Evolutionary conservation across 495 filamentous ascomycete genomes (phyloP), one percentile per base, ranked within the genome.

Genomic region (Neurospora sp.): DNA sequence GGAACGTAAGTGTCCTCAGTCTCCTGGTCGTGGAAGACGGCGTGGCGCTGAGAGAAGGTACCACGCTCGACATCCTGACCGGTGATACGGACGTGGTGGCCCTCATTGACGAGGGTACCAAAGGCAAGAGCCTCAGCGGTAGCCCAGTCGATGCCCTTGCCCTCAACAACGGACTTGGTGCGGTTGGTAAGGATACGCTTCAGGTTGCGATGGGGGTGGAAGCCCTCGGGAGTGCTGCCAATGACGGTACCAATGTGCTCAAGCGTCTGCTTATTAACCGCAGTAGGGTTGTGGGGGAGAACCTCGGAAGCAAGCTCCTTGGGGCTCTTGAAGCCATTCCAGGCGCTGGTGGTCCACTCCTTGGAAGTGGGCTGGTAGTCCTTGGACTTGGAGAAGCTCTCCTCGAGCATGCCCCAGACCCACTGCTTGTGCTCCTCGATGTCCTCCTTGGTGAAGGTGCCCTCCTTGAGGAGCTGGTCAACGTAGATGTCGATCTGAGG

Each of bases 21-120:
- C 81, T 96, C 92, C 85, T 99, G 96, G 84, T 99, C 96, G 84
- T 98, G 96, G 78, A 99, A 89, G 72, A 99, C 95, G 73, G 96
- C 91, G 81, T 99, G 96, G 78, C 96, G 90, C 86, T 99, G 96
- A 37, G 96, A 99, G 90, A 99, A 99, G 73, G 96, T 99, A 84
- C 96, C 96, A 89, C 96, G 93, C 88, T 99, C 95, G 72, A 99
- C 96, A 86, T 99, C 96, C 86, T 99, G 96, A 74, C 96, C 96
- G 73, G 96, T 98, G 18, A 99, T 90, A 83, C 96, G 92, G 77
- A 99, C 94, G 81, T 99, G 96, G 82, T 96, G 92, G 39, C 96
- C 96, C 83, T 99, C 96, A 44, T 87, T 88, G 75, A 94, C 93
- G 69, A 99, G 88, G 41, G 93, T 88, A 73, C 96, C 96, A 77